Evolutionary conservation across 1,139 yeast species (phyloP), one percentile per base, ranked within the genome.

Genomic region (Hyphopichia fennica): DNA sequence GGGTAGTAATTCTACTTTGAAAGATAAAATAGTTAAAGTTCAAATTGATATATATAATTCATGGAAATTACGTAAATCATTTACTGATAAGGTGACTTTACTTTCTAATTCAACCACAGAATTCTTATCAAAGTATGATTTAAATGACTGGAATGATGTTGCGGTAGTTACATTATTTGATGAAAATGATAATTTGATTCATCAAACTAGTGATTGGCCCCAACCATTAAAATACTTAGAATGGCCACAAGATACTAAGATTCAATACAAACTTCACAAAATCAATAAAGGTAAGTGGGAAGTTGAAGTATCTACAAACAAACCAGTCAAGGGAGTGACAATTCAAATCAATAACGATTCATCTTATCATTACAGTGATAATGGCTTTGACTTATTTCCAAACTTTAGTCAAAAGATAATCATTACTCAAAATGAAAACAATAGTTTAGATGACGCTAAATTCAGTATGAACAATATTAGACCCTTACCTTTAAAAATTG

Each of bases 161-260:
- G 50, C 54, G 3, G 64, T 57, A 4, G 56, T 61, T 9, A 51
- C 54, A 43, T 39, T 58, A 32, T 43, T 57, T 36, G n/a, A n/a
- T n/a, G 35, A 42, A 23, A 42, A 46, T 22, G 40, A 11, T 4
- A 17, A n/a, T 16, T 8, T 40, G 17, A 37, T 52, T 11, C 56
- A 53, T 20, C 27, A 45, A 6, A 46, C 70, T 5, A 60, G 65
- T 13, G 79, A 75, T 48, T 77, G 82, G 82, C 81, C 82, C 2
- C 80, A 77, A 50, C 82, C 82, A n/a, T 57, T 77, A 45, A 77
- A 77, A 49, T 63, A 71, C 47, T 52, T 72, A 25, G 53, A 57
- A 29, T 63, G 71, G 50, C 60, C 62, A 3, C 45, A 51, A 11
- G 15, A 18, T 15, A 17, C 38, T 16, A 17, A 35, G 10, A 15